Base-by-base conservation (phyloP, 148 eudicot genomes). In the Rhododendron ovatum region DNA sequence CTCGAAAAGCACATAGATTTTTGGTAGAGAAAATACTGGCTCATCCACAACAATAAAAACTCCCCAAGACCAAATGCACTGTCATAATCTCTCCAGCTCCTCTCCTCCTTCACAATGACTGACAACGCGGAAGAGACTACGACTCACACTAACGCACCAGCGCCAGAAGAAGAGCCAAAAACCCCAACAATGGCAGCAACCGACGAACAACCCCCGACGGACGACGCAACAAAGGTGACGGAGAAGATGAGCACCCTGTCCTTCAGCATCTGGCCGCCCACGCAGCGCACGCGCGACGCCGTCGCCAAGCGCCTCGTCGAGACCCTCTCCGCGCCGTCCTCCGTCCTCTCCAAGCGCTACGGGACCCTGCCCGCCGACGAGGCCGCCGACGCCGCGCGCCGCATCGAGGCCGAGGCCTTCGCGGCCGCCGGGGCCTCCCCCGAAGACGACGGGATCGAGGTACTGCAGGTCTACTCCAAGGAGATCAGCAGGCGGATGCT, bases 201-300 rank as follows among this genome's bases (percentile, higher is more conserved):
- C 59, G 89, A 90, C 20, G 84, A 81, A 1, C 88, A 45, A 39
- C 3, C 39, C 1, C 74, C 12, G 5, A 3, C 57, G 0, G 9
- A 22, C 14, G 5, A 22, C 1, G 39, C 43, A 5, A 12, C 48
- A 35, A 84, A 74, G 8, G 20, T 39, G 74, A 22, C 81, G 51
- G 86, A 83, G n/a, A 94, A 87, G 24, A 75, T 86, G 86, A 20
- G 11, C 82, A 89, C 89, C 88, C 43, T 90, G 17, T 89, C 97
- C 30, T 95, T 94, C 97, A 92, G 91, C 90, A 93, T 96, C 35
- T 96, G 99, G 99, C 99, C 99, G 0, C 99, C 99, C 2, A 87
- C 93, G 12, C 92, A 93, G 81, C 96, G 98, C 82, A 96, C 99
- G 0, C 95, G 99, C 74, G 98, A 92, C 77, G 98, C 99, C 82